Conservation (phyloP, 805 yeast species). For the Ogataea corticis region DNA sequence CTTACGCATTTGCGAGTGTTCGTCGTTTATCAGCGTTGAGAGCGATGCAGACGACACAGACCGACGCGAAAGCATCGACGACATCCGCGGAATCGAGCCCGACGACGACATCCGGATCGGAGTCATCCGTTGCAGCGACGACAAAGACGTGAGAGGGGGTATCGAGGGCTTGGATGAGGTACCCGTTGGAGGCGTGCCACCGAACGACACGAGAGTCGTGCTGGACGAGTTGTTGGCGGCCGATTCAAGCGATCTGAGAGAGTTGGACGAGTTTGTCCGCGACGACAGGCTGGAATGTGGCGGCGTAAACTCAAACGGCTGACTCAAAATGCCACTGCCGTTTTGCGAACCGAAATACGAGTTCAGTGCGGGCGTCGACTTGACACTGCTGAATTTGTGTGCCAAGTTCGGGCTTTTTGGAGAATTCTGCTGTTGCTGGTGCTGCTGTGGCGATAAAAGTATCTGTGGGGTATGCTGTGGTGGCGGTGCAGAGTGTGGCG, state of each 20-base stretch:
- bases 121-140: conserved; percentile 47
- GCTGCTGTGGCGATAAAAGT: background rate
- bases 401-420: conserved; percentile 19
- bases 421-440: conserved; percentile 9
- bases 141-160: conserved; percentile 36
- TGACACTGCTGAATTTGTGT: conserved; percentile 20
- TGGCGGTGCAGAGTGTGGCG: conserved; percentile 2
- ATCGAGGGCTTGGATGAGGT: conserved; percentile 19
- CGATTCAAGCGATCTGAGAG: conserved; percentile 53
- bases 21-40: conserved; percentile 33
- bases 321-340: conserved; percentile 3
- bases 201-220: conserved; percentile 33
- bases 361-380: conserved; percentile 25
- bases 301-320: conserved; percentile 24
- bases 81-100: conserved; percentile 16
- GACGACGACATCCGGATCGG: conserved; percentile 32
- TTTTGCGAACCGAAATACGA: conserved; percentile 17
- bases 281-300: conserved; percentile 15
- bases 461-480: background rate
- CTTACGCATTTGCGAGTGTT: conserved; percentile 38
- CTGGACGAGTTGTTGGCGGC: conserved; percentile 46
- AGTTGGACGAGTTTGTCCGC: conserved; percentile 30
- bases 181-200: conserved; percentile 31
- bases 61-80: conserved; percentile 12
- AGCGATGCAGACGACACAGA: conserved; percentile 40